phyloP scores from a whole-genome alignment of 768 basidiomycete species.

The Lactifluus volemus region DNA sequence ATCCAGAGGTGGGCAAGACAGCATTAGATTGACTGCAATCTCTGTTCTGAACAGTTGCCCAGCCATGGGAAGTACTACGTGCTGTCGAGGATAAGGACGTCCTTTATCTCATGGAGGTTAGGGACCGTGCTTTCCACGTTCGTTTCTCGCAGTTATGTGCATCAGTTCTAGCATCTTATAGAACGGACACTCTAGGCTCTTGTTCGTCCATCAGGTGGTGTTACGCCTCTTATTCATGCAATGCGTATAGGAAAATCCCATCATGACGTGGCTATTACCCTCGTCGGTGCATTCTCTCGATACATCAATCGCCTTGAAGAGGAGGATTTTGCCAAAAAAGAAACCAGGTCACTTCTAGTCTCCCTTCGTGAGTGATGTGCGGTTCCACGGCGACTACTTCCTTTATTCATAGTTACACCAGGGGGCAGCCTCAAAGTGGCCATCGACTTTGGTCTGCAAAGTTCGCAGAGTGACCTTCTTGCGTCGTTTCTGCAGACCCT shows the following conservation, averaged over 20 bases:
- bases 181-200: conserved; percentile 42
- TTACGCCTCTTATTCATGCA: conserved; percentile 85
- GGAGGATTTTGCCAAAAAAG: conserved; percentile 56
- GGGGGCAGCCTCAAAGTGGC: conserved; percentile 85
- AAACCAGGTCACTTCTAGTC: conserved; percentile 67
- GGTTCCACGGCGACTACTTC: background rate
- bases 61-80: conserved; percentile 64
- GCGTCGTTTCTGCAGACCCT: conserved; percentile 92
- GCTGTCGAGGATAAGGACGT: conserved; percentile 84
- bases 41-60: background rate
- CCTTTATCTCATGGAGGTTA: conserved; percentile 72
- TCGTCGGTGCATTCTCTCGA: conserved; percentile 85
- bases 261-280: conserved; percentile 75
- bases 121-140: conserved; percentile 75
- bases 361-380: conserved; percentile 51
- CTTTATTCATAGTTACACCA: conserved; percentile 21
- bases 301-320: conserved; percentile 87
- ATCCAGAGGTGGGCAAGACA: conserved; percentile 12
- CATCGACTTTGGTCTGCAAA: conserved; percentile 80
- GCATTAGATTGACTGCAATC: background rate
- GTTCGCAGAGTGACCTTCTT: conserved; percentile 73
- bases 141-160: conserved; percentile 23
- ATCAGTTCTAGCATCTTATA: background rate
- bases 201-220: conserved; percentile 75
- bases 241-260: conserved; percentile 72